These are phyloP conservation scores for Lasiodiplodia sp. DNA, from an alignment of 2,329 filamentous ascomycete genomes.

Conservation along the genomic window DNA sequence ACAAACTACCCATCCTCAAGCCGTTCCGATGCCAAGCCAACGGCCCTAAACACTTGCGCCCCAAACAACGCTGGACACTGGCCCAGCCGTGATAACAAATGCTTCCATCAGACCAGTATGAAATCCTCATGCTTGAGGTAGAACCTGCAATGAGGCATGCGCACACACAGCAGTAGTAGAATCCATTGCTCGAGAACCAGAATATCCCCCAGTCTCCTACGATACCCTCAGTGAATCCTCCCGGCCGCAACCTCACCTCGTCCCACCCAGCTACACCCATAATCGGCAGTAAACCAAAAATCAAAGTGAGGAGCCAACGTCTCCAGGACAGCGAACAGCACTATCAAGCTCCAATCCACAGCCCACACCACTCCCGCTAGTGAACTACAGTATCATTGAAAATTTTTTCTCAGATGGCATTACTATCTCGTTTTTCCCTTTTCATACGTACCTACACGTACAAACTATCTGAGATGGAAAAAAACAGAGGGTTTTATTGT, in stretches of 20 bases:
- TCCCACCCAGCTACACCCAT: not conserved
- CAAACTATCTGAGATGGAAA: not conserved
- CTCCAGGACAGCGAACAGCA: not conserved
- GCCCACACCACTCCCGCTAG: not conserved
- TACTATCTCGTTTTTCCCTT: not conserved
- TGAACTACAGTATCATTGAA: not conserved
- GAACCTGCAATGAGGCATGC: not conserved
- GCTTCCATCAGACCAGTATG: accelerated
- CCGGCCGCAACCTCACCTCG: too few relatives aligned
- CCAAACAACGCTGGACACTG: not conserved
- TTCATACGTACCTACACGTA: constrained; percentile 2
- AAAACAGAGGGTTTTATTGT: not conserved
- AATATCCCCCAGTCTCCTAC: not conserved
- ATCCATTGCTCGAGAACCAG: not conserved
- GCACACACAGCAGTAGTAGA: not conserved
- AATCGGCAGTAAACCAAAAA: not conserved
- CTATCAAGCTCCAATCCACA: not conserved
- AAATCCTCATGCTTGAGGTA: not conserved
- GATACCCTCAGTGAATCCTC: too few relatives aligned
- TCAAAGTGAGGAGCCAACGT: not conserved
- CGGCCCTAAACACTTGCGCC: too few relatives aligned
- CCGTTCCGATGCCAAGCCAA: too few relatives aligned
- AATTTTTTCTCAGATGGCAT: not conserved
- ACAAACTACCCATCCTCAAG: too few relatives aligned
- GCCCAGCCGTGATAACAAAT: not conserved